These are phyloP conservation scores for Phytophthora ohioensis DNA, from an alignment of 352 stramenopile genomes.

Conservation along the genomic window DNA sequence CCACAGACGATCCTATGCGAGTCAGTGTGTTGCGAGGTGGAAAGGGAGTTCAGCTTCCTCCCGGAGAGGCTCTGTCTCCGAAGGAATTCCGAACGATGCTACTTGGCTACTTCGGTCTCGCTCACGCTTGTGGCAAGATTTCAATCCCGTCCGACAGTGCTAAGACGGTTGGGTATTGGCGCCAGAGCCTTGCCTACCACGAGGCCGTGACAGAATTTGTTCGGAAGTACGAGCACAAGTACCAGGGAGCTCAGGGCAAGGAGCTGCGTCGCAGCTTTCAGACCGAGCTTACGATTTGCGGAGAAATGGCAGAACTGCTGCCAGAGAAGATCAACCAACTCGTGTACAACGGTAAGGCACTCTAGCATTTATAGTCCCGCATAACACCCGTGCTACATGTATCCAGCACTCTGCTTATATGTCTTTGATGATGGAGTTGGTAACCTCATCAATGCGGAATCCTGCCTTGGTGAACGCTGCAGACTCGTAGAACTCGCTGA, in stretches of 20 bases:
- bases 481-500: conserved; percentile 79
- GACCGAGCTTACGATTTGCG: conserved; percentile 64
- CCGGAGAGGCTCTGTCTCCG: conserved; percentile 39
- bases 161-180: conserved; percentile 71
- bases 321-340: conserved; percentile 86
- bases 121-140: conserved; percentile 70
- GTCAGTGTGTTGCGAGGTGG: conserved; percentile 46
- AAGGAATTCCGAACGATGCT: conserved; percentile 57
- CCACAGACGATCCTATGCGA: conserved; percentile 27
- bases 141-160: conserved; percentile 45
- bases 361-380: conserved; percentile 32
- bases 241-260: conserved; percentile 21
- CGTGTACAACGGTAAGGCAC: conserved; percentile 67
- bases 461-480: conserved; percentile 71
- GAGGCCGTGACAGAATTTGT: conserved; percentile 53
- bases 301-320: conserved; percentile 70
- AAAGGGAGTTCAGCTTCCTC: conserved; percentile 38
- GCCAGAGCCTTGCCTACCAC: conserved; percentile 64
- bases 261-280: conserved; percentile 51
- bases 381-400: conserved; percentile 1
- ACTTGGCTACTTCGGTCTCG: conserved; percentile 69
- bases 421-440: conserved; percentile 74
- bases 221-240: conserved; percentile 45
- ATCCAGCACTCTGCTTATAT: conserved; percentile 45
- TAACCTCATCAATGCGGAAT: conserved; percentile 65